Base-by-base conservation (phyloP, 805 yeast genomes). In the Sugiyamaella marilandica region DNA sequence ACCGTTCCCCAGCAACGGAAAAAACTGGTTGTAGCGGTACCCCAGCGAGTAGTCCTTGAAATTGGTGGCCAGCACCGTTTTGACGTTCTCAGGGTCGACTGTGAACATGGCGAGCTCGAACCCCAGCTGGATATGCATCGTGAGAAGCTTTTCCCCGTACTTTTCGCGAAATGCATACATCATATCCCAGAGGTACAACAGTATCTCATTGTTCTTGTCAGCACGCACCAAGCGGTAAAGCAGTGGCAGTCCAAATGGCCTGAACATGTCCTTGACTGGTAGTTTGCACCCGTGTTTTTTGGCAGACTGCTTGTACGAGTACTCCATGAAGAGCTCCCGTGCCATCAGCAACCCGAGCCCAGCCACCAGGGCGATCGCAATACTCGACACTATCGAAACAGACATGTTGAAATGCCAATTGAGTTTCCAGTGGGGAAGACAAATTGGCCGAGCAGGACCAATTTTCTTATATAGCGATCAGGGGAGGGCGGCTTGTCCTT, bases 41-140 rank as follows among this genome's bases (percentile, higher is more conserved):
- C 68, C 70, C 24, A 70, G 58, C 16, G 59, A 59, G 51, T 55
- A 70, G 48, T 68, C 71, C 50, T 64, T 57, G 56, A 68, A 69
- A 24, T 60, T 56, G 8, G 69, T 65, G n/a, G 71, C 65, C 31
- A 68, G 56, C 16, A 69, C 50, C 7, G 70, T 56, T 57, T 67
- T 64, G 55, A 69, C 54, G 53, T 69, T 68, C 39, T 65, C 70
- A 2, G 72, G 70, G 36, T 68, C 70, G 21, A 35, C 49, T 26
- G 68, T 63, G 31, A 57, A 31, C 19, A 59, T 18, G 32, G 18
- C 29, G 16, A 34, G 35, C 19, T 50, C 53, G 45, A 50, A 50
- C 31, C 45, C 47, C 13, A 32, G 31, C 37, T 45, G 47, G 16
- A 14, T 16, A 1, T 24, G 37, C 33, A 32, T 24, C 14, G 47